These are phyloP conservation scores for Tetrapisispora fleetii DNA, from an alignment of 805 yeast genomes.

Conservation along the genomic window DNA sequence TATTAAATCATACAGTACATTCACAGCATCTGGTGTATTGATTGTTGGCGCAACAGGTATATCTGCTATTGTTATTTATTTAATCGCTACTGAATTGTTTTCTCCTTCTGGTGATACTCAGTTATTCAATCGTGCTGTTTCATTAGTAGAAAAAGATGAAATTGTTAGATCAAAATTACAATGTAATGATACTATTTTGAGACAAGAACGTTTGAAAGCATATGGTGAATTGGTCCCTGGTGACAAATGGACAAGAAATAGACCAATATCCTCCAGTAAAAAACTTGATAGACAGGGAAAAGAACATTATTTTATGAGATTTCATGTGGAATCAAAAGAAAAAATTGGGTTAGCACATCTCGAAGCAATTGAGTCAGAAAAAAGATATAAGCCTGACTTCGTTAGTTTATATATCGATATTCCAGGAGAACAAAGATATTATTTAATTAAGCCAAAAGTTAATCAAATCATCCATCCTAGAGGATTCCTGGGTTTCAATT, in stretches of 20 bases:
- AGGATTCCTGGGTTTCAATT: slow-evolving; percentile 72
- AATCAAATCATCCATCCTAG: slow-evolving; percentile 35
- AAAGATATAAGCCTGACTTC: slow-evolving; percentile 56
- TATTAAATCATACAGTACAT: slow-evolving; percentile 48
- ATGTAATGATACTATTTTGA: slow-evolving; percentile 31
- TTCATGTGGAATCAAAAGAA: slow-evolving; percentile 67
- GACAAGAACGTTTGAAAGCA: slow-evolving; percentile 62
- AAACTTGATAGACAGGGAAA: slow-evolving; percentile 64
- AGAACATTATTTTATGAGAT: slow-evolving; percentile 75
- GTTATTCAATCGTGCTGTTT: slow-evolving; percentile 79
- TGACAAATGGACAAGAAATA: slow-evolving; percentile 79
- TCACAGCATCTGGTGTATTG: slow-evolving; percentile 48
- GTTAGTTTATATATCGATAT: slow-evolving; percentile 68
- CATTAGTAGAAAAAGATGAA: slow-evolving; percentile 59
- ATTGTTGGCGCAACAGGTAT: slow-evolving; percentile 64
- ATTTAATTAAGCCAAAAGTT: slow-evolving; percentile 56
- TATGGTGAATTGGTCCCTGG: slow-evolving; percentile 60
- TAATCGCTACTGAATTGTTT: slow-evolving; percentile 68
- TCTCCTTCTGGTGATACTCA: slow-evolving; percentile 89
- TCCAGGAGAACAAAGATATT: slow-evolving; percentile 58
- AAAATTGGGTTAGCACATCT: slow-evolving; percentile 63
- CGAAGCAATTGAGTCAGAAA: slow-evolving; percentile 57
- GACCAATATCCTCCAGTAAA: slow-evolving; percentile 61
- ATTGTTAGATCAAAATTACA: slow-evolving; percentile 48
- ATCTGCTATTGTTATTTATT: slow-evolving; percentile 58